A percentile compares a stretch with the other conserved stretches of the same genome.
phyloP scores from a whole-genome alignment of 2,329 filamentous ascomycete genomes.

The Graphilbum sp. region DNA sequence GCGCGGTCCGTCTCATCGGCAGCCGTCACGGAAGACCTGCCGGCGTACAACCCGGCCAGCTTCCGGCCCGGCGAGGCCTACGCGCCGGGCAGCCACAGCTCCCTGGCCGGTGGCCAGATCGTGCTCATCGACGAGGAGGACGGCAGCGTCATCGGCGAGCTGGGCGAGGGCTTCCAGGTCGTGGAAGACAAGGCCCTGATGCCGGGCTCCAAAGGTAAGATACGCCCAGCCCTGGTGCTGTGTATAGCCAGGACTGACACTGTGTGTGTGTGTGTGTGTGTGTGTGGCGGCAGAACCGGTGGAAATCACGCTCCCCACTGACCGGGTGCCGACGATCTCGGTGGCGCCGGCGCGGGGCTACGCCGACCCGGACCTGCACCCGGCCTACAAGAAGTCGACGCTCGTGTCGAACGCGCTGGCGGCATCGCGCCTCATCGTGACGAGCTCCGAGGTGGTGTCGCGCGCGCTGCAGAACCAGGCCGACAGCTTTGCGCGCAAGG shows the following conservation, averaged over 20 bases:
- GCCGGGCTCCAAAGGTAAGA: conserved; percentile 78
- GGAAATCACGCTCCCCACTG: conserved; percentile 56
- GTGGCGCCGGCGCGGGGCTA: conserved; percentile 57
- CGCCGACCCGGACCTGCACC: conserved; percentile 63
- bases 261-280: too few relatives aligned
- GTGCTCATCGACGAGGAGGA: conserved; percentile 93
- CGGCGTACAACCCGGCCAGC: conserved; percentile 63
- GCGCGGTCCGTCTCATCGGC: conserved; percentile 16
- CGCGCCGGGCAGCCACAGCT: conserved; percentile 43
- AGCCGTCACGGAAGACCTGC: conserved; percentile 28
- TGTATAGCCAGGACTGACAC: too few relatives aligned
- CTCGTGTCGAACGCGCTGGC: conserved; percentile 76
- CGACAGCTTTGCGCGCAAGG: conserved; percentile 63
- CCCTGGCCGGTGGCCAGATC: conserved; percentile 52
- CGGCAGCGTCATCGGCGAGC: conserved; percentile 81
- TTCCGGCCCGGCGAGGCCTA: conserved; percentile 72
- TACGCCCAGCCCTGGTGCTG: background rate
- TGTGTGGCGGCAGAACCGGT: conserved; percentile 74
- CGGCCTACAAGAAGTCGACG: conserved; percentile 77
- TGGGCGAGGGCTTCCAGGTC: conserved; percentile 10
- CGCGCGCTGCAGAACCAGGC: conserved; percentile 64
- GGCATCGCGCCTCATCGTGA: conserved; percentile 84
- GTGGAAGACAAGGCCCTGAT: conserved; percentile 61
- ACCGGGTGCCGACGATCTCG: conserved; percentile 46
- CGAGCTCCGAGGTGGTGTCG: conserved; percentile 63